Evolutionary conservation across 192 early-diverging fungal genomes (phyloP), one percentile per base, ranked within the genome.

Genomic region (Podila epicladia): DNA sequence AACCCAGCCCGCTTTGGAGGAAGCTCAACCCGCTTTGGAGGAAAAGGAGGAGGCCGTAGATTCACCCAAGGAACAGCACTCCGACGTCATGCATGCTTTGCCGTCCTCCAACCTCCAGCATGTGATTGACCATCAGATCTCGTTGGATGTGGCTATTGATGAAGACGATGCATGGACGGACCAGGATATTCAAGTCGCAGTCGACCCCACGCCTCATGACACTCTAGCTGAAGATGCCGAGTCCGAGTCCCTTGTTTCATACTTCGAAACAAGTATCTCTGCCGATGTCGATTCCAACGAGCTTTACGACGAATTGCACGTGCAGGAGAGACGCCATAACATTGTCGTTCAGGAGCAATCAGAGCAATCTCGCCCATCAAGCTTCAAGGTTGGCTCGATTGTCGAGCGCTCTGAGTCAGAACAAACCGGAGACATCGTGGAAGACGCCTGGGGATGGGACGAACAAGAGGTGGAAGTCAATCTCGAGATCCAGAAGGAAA

Each of bases 381-480:
- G 31, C 41, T 24, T 20, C 58, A 70, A 57, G n/a, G 24, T 65
- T 26, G 69, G 28, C 58, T 58, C 70, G 9, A 61, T 73, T 29
- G 37, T 38, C 4, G 50, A 62, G 7, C 60, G 41, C 2, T 9
- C 51, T 24, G 31, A 15, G 12, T 26, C 17, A 5, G 29, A 72
- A 17, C 49, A 57, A 48, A 5, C n/a, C 5, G 62, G 53, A 3
- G 71, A 60, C 0, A 29, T 59, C 24, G 41, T 37, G 9, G 71
- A 80, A 12, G 70, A 80, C 50, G 66, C 77, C 6, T 80, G 77
- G 77, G 77, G 77, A 20, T 80, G 77, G 77, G 77, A 80, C 49
- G 71, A 69, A 9, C 66, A 73, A 12, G 65, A 72, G 19, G 58
- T 65, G 4, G 77, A 35, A 6, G 62, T 69, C 28, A 24, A 65